phyloP scores from a whole-genome alignment of 1,284 basidiomycete species.

The Golubevia pallescens region DNA sequence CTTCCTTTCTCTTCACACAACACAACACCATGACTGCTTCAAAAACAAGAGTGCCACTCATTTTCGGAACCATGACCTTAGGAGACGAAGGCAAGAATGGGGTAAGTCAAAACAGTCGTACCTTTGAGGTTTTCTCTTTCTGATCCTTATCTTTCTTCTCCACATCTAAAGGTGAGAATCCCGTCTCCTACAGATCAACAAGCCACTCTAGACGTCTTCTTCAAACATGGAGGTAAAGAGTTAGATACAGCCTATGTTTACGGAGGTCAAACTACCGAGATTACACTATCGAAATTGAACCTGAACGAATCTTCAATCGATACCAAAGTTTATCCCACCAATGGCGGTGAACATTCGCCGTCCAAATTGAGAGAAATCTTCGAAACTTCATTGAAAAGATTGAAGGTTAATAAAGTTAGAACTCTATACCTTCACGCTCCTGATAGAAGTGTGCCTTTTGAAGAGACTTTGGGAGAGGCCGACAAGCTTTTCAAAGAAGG shows the following conservation, averaged over 20 bases:
- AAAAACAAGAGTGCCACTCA: constrained; percentile 6
- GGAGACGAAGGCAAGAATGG: constrained; percentile 6
- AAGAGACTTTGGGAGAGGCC: constrained; percentile 67
- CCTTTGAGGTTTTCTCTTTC: not conserved
- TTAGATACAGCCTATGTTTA: constrained; percentile 64
- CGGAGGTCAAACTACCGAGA: constrained; percentile 69
- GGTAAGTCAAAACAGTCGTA: not conserved
- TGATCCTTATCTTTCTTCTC: not conserved
- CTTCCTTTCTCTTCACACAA: not conserved
- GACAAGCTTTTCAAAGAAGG: constrained; percentile 68
- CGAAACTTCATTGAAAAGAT: constrained; percentile 65
- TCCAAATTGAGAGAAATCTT: constrained; percentile 65
- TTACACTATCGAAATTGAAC: constrained; percentile 67
- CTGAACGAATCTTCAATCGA: constrained; percentile 67
- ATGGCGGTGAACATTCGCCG: constrained; percentile 66
- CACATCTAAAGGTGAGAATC: not conserved
- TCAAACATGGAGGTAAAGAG: not conserved
- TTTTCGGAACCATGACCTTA: constrained; percentile 9
- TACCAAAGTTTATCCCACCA: constrained; percentile 69
- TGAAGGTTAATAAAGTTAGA: constrained; percentile 65
- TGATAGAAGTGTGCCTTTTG: constrained; percentile 68
- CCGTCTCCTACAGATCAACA: not conserved
- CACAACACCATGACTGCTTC: not conserved
- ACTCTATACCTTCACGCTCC: constrained; percentile 69
- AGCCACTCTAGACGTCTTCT: not conserved